Evolutionary conservation across 208 protist species (phyloP), one percentile per base, ranked within the genome.

Genomic region (Leptomonas pyrrhocoris): DNA sequence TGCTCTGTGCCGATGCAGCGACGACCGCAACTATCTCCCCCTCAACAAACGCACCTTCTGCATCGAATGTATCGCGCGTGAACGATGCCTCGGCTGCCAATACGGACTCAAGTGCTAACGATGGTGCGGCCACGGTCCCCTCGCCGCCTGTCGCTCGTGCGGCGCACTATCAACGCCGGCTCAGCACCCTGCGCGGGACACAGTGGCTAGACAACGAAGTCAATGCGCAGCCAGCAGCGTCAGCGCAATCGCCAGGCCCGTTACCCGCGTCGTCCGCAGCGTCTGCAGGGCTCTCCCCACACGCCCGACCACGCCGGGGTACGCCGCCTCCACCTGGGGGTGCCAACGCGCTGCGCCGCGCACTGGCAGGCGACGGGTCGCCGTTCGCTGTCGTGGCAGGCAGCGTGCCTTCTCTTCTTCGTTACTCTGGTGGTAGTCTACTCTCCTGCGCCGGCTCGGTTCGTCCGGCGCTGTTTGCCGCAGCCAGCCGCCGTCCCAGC

Each of bases 121-220:
- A 16, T 59, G 54, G 16, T 45, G 54, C 19, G 15, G 34, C 43
- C 1, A 2, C 28, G 0, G 11, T 55, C n/a, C 38, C 43, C 15
- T 19, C 60, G 12, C 60, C 60, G 6, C 46, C 21, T 21, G 31
- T 13, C 46, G 19, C 28, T 2, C 60, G 60, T 5, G 36, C 38
- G 13, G 46, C 19, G 21, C 50, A 40, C 5, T 76, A 76, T 23
- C 71, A 27, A 43, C 62, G 62, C 21, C 71, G 71, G 8, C 56
- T 65, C 21, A 70, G 71, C 25, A 76, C 56, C 0, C 51, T 70
- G 19, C 71, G 62, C 18, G 71, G 62, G 7, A 70, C 54, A n/a
- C 61, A 70, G 55, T n/a, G n/a, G n/a, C 31, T 76, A 18, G 40
- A 57, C 30, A 6, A n/a, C 12, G 69, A 74, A n/a, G 1, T 34